A percentile compares a stretch with the other conserved stretches of the same genome.
phyloP scores from a whole-genome alignment of 148 eudicot genomes.

The Cornus suecica region DNA sequence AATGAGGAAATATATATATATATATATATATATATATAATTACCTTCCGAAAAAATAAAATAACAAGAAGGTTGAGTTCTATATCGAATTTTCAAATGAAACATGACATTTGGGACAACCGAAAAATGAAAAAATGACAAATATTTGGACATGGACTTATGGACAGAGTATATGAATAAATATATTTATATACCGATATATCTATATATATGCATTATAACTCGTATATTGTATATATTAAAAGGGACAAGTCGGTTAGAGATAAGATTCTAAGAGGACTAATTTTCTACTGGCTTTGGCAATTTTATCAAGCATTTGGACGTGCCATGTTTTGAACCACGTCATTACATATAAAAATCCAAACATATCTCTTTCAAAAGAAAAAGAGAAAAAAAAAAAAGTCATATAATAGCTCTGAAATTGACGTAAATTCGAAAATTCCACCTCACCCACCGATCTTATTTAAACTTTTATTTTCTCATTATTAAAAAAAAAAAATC shows the following conservation, averaged over 20 bases:
- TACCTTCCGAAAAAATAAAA: no score
- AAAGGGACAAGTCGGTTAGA: background rate
- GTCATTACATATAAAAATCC: conserved; percentile 20
- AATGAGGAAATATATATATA: no score
- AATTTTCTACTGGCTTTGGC: background rate
- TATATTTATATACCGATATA: no score
- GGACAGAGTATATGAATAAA: no score
- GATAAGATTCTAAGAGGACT: background rate
- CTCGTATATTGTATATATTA: no score
- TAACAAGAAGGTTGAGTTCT: no score
- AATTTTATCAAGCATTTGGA: background rate
- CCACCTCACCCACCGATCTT: background rate
- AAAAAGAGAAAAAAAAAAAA: background rate
- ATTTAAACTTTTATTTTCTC: background rate
- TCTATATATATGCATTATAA: no score
- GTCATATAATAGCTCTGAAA: background rate
- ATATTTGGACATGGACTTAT: no score
- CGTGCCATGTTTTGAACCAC: conserved; percentile 10
- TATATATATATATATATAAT: no score
- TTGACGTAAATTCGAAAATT: conserved; percentile 2
- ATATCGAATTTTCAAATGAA: no score
- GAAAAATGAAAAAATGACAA: no score
- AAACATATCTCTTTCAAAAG: conserved; percentile 13
- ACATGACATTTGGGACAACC: no score
- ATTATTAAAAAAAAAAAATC: background rate